Base-by-base conservation (phyloP, 1,284 basidiomycete species). In the Cystobasidium pallidum region DNA sequence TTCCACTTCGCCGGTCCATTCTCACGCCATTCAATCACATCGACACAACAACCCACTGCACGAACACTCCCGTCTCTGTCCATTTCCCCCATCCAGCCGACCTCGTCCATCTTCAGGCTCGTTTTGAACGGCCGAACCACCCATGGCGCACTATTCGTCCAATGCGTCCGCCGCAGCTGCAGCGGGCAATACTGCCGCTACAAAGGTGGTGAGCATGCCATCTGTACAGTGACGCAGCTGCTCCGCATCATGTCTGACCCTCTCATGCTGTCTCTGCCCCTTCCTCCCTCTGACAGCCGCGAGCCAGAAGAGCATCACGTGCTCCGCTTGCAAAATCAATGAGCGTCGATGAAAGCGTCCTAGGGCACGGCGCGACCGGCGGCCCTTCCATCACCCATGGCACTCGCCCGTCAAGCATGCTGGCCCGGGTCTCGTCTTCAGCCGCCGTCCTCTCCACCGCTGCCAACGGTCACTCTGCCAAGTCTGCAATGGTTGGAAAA, bases 331-430 rank as follows among this genome's bases (percentile, higher is more conserved):
- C 45, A 30, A 71, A 71, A 43, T 71, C 68, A 34, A 63, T 71
- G 58, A 71, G 68, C 61, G 68, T 71, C 13, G 68, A 71, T 52
- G 68, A 71, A 61, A 54, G 24, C 21, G 68, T 71, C 26, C 68
- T 71, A 58, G 43, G 39, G 10, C n/a, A 43, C 26, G 41, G 49
- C 24, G 68, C 57, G 26, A 43, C 36, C 24, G 45, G 32, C 28
- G 45, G 32, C 21, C 64, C 30, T 39, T 51, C 55, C 7, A 51
- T 41, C 32, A 64, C n/a, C 43, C 39, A 32, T 26, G 43, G 11
- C 43, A 58, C 28, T 28, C 59, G 68, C 11, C 68, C 68, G 8
- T 63, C 68, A 15, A 47, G 39, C 28, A 71, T 71, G 68, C 52
- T 71, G 21, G 68, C 68, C 1, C 11, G 68, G 6, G 61, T 58